A percentile compares a stretch with the other conserved stretches of the same genome.
phyloP scores from a whole-genome alignment of 495 filamentous ascomycete species.

The Talaromyces borbonicus region DNA sequence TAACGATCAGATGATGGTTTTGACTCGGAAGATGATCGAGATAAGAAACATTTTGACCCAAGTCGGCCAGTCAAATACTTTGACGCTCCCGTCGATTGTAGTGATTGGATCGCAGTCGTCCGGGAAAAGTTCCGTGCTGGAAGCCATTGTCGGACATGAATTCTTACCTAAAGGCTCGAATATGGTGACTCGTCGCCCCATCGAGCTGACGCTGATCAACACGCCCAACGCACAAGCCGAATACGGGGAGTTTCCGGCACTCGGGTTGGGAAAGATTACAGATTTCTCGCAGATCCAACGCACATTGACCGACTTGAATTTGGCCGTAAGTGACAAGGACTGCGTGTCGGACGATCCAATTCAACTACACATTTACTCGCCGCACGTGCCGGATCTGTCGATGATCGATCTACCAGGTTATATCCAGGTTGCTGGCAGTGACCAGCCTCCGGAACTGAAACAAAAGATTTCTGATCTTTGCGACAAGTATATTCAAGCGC shows the following conservation, averaged over 20 bases:
- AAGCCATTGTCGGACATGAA: conserved; percentile 96
- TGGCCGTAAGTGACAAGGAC: conserved; percentile 78
- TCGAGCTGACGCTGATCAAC: conserved; percentile 94
- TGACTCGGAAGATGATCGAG: conserved; percentile 99
- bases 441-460: conserved; percentile 87
- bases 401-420: conserved; percentile 96
- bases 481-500: conserved; percentile 94
- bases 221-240: conserved; percentile 83
- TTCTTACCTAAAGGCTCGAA: conserved; percentile 96
- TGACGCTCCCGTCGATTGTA: conserved; percentile 90
- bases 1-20: conserved; percentile 99
- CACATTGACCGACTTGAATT: conserved; percentile 89
- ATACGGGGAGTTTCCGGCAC: conserved; percentile 92
- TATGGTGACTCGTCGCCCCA: conserved; percentile 95
- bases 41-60: conserved; percentile 84
- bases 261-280: conserved; percentile 81
- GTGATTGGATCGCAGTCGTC: conserved; percentile 98
- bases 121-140: conserved; percentile 93
- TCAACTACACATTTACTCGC: conserved; percentile 88
- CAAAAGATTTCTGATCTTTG: conserved; percentile 93
- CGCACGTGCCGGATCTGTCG: conserved; percentile 89
- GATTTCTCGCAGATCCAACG: conserved; percentile 90
- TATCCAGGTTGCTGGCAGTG: conserved; percentile 84
- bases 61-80: conserved; percentile 78
- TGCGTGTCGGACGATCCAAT: conserved; percentile 97